Percentiles rank a stretch among this genome's conserved stretches.
Evolutionary conservation across 108 stramenopile species (phyloP).

Genomic region (Nannochloropsis oceanica): DNA sequence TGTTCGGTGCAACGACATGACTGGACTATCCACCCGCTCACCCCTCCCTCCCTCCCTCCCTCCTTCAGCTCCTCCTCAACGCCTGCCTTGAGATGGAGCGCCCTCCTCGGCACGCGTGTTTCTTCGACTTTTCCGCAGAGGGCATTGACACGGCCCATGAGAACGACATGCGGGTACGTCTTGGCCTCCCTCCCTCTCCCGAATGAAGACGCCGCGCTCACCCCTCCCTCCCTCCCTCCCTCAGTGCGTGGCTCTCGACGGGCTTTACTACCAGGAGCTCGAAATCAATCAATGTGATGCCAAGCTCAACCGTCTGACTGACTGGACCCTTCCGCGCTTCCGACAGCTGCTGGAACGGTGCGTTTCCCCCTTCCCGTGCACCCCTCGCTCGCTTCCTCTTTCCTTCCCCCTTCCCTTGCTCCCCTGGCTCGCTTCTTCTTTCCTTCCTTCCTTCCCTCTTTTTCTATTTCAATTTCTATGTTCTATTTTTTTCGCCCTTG

Average conservation of each 20-base stretch:
- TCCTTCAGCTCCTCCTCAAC: background rate
- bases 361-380: too few relatives aligned
- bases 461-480: background rate
- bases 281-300: background rate
- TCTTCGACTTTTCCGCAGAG: background rate
- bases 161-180: background rate
- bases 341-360: background rate
- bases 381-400: background rate
- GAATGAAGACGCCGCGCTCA: background rate
- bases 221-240: background rate
- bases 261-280: background rate
- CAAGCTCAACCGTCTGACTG: background rate
- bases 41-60: background rate
- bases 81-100: background rate
- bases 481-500: background rate
- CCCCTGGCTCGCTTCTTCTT: background rate
- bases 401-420: background rate
- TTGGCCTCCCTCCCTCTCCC: background rate
- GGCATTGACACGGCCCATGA: background rate
- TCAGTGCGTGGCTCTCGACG: background rate
- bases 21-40: background rate
- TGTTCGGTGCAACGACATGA: background rate
- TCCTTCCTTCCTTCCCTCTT: background rate
- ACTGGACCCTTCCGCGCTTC: background rate
- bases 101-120: background rate